Percentiles rank a stretch among this genome's conserved stretches.
Evolutionary conservation across 2,329 filamentous ascomycete species (phyloP).

Genomic region (Trichoderma endophyticum): DNA sequence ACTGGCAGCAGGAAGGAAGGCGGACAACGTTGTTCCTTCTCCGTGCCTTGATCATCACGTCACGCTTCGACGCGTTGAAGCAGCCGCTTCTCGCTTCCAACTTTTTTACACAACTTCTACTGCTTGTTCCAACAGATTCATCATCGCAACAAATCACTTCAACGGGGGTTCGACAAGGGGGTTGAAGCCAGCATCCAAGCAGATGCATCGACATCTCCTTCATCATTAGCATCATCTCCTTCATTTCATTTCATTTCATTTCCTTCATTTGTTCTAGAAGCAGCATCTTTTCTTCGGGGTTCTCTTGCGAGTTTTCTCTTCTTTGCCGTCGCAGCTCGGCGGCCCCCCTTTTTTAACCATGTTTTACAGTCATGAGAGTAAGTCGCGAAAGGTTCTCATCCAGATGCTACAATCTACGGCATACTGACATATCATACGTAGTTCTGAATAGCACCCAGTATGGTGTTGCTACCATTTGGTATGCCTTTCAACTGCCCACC

Average conservation of each 20-base stretch:
- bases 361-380: conserved; percentile 97
- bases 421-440: conserved; percentile 33
- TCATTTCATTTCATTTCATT: background rate
- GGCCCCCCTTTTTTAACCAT: conserved; percentile 46
- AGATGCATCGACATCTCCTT: background rate
- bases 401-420: too few relatives aligned
- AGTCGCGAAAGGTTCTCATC: conserved; percentile 28
- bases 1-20: background rate
- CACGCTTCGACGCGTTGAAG: conserved; percentile 7
- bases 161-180: background rate
- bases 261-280: background rate
- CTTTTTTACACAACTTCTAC: background rate
- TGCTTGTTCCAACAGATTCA: background rate
- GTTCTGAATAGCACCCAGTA: conserved; percentile 83
- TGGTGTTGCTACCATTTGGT: conserved; percentile 95
- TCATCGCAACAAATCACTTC: background rate
- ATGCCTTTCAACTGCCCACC: conserved; percentile 29
- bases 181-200: background rate
- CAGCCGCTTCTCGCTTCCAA: background rate
- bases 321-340: background rate
- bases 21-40: conserved; percentile 1
- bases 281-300: background rate
- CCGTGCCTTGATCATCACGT: background rate
- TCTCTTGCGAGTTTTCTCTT: background rate
- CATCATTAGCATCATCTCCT: background rate